These are phyloP conservation scores for Vitis hybrid DNA, from an alignment of 177 flowering plant genomes.

Conservation along the genomic window DNA sequence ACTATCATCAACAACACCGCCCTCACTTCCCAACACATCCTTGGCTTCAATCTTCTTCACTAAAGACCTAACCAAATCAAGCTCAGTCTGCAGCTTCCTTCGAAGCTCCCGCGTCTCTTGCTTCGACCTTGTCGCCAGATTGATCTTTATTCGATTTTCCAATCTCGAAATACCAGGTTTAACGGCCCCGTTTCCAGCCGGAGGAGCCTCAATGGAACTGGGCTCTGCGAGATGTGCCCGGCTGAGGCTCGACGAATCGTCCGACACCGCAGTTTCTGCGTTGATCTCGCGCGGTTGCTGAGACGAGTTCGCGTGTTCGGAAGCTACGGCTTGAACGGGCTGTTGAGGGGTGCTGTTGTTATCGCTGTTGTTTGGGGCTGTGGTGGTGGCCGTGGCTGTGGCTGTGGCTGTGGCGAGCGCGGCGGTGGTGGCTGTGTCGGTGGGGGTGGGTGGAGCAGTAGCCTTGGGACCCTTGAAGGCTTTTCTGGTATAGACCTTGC, in stretches of 20 bases:
- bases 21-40: constrained; percentile 17
- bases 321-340: constrained; percentile 5
- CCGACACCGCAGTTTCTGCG: constrained; percentile 18
- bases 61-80: constrained; percentile 42
- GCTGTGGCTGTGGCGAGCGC: constrained; percentile 6
- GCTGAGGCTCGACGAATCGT: constrained; percentile 26
- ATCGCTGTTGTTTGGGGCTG: too few species aligned
- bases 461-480: constrained; percentile 36
- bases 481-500: constrained; percentile 51
- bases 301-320: constrained; percentile 12
- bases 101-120: constrained; percentile 44
- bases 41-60: constrained; percentile 38
- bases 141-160: constrained; percentile 32
- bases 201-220: neutral
- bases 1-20: constrained; percentile 21
- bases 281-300: constrained; percentile 10
- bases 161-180: constrained; percentile 15
- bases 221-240: constrained; percentile 13
- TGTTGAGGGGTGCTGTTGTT: too few species aligned
- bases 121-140: constrained; percentile 37
- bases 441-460: neutral
- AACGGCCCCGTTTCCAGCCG: constrained; percentile 22
- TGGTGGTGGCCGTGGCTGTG: neutral
- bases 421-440: neutral
- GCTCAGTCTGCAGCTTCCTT: constrained; percentile 52